Evolutionary conservation across 2,329 filamentous ascomycete genomes (phyloP), one percentile per base, ranked within the genome.

Genomic region (Thelonectria discophora): DNA sequence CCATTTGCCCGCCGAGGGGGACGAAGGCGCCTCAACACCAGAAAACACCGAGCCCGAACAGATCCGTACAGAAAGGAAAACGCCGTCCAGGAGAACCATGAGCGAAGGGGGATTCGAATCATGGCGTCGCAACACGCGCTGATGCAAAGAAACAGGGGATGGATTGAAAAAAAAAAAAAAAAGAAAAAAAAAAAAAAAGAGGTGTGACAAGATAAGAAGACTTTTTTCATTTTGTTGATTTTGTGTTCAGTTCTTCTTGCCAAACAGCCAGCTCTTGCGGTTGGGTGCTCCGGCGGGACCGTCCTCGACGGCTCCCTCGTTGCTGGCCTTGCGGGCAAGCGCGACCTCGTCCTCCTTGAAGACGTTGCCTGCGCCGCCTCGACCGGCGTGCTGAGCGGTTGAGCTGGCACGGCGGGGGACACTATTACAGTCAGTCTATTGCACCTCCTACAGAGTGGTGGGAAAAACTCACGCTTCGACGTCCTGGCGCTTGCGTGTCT

Each of bases 401-500:
- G 79, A 78, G 72, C 86, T 87, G 45, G 81, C 76, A 58, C 87
- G 84, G 64, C 87, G 84, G 46, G 81, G 76, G 62, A 86, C 77
- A 55, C 84, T 86, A 64, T 18, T n/a, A n/a, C n/a, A n/a, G n/a
- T n/a, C n/a, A n/a, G n/a, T n/a, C n/a, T n/a, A n/a, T n/a, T n/a
- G n/a, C n/a, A n/a, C n/a, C n/a, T n/a, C n/a, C n/a, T n/a, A n/a
- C n/a, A n/a, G n/a, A n/a, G n/a, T n/a, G n/a, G n/a, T 66, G 73
- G 61, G 71, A 10, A 71, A 52, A 43, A 81, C 85, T 74, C 79
- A 88, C 86, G 87, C 86, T 62, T 89, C 87, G 63, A 97, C 92
- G 72, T 97, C 94, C 77, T 98, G 94, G 43, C 88, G 88, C 56
- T 87, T 83, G 65, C 94, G 90, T 37, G 94, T 92, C 74, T 92